phyloP scores from a whole-genome alignment of 1,284 basidiomycete species.

The Irpex rosettiformis region DNA sequence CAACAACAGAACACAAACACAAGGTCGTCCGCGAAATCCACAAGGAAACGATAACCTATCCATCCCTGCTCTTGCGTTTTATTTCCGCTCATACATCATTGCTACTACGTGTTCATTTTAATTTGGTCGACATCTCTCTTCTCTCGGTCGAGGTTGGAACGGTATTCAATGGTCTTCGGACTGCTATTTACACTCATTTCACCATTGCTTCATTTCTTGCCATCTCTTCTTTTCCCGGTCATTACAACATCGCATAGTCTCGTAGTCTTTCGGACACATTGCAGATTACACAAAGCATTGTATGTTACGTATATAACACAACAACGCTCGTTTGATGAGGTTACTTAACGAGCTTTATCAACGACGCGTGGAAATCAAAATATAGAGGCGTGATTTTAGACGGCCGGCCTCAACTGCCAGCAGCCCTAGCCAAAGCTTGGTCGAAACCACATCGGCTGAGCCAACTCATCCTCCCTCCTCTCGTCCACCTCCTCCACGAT shows the following conservation, averaged over 20 bases:
- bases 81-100: too few relatives aligned
- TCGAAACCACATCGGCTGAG: slow-evolving; percentile 16
- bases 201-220: background rate
- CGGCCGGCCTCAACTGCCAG: slow-evolving; percentile 7
- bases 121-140: too few relatives aligned
- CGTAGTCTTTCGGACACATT: too few relatives aligned
- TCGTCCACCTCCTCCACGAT: slow-evolving; percentile 1
- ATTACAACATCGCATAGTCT: too few relatives aligned
- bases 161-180: background rate
- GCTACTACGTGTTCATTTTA: too few relatives aligned
- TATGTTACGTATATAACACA: slow-evolving; percentile 3
- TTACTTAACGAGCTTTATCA: slow-evolving; percentile 1
- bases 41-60: background rate
- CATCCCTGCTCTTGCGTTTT: too few relatives aligned
- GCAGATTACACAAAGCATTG: too few relatives aligned
- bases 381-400: slow-evolving; percentile 4
- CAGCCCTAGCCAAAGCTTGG: slow-evolving; percentile 6
- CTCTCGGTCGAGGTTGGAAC: too few relatives aligned
- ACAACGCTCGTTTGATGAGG: slow-evolving; percentile 3
- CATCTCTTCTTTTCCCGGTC: background rate
- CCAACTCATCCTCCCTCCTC: slow-evolving; percentile 17
- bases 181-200: background rate
- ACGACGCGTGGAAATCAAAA: background rate
- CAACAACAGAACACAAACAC: background rate
- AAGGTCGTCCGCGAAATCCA: background rate